Conservation (phyloP, 2,329 filamentous ascomycete genomes). For the Apiospora koreana region DNA sequence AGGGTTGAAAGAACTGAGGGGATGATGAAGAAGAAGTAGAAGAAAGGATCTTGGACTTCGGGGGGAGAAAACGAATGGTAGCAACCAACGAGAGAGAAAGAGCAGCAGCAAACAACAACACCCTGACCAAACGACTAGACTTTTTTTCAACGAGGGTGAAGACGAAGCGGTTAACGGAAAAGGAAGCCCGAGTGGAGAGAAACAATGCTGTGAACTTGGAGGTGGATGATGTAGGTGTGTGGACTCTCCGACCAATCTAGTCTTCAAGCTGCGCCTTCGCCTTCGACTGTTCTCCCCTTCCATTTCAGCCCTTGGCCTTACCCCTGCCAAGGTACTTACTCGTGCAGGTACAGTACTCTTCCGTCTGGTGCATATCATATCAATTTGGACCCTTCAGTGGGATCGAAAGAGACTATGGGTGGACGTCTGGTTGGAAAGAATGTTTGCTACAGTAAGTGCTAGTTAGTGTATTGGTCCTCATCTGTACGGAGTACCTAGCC, state of each 20-base stretch:
- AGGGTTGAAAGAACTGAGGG: constrained; percentile 11
- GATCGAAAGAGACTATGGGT: too few relatives aligned
- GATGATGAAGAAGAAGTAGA: neutral
- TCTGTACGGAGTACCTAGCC: too few relatives aligned
- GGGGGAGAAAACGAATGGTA: neutral
- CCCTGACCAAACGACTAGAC: neutral
- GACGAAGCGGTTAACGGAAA: constrained; percentile 7
- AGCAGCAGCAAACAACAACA: neutral
- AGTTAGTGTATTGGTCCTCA: too few relatives aligned
- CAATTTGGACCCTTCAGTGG: too few relatives aligned
- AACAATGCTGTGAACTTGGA: neutral
- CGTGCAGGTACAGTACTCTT: neutral
- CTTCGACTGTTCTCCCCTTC: neutral
- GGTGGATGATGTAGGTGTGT: neutral
- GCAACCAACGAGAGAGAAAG: neutral
- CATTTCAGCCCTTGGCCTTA: neutral
- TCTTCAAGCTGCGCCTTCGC: constrained; percentile 1
- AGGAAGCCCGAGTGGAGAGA: neutral
- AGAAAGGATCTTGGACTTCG: neutral
- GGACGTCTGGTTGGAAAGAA: neutral
- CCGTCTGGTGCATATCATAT: too few relatives aligned
- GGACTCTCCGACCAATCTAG: neutral
- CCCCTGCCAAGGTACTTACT: neutral
- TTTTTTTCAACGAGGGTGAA: neutral
- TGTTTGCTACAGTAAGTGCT: neutral